Base-by-base conservation (phyloP, 305 asterid species). In the Fraxinus latifolia region DNA sequence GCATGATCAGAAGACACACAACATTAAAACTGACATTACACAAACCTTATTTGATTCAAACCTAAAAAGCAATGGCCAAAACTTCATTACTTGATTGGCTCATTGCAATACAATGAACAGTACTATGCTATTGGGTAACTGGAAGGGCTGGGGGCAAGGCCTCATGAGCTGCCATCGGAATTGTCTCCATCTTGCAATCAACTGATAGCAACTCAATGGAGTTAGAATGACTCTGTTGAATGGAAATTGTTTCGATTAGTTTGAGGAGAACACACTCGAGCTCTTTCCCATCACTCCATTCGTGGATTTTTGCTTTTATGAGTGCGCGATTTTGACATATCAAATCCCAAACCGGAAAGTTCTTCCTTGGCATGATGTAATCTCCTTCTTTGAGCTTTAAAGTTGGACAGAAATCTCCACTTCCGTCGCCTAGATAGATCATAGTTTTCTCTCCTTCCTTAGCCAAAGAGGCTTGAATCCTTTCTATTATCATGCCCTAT, bases 401-500 rank as follows among this genome's bases (percentile, higher is more conserved):
- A 34, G 44, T 65, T 1, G 91, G 90, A 21, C 90, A 89, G 79
- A 80, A 87, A 82, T 89, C 91, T 0, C 90, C 91, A 8, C 9
- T 42, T 36, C 91, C 90, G 44, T 89, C 90, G 0, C 91, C 91
- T 14, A 85, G 72, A 34, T 89, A 89, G 1, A 89, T 84, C 37
- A 87, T 55, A 37, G 77, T 77, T 21, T 37, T 76, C 82, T 76
- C 78, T 11, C 70, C 77, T 27, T 42, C 25, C 0, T 75, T 77
- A 3, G 37, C 21, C 2, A 77, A 0, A 3, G 65, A 55, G 3
- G 50, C 78, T 58, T 85, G 89, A 2, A 87, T 70, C 47, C 80
- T 42, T 15, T 80, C 84, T 4, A 84, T 1, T 3, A 84, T 19
- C 50, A 50, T 11, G 32, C 86, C 84, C 86, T 83, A 47, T 0